phyloP scores from a whole-genome alignment of 1,284 basidiomycete species.

The Marasmius sp. region DNA sequence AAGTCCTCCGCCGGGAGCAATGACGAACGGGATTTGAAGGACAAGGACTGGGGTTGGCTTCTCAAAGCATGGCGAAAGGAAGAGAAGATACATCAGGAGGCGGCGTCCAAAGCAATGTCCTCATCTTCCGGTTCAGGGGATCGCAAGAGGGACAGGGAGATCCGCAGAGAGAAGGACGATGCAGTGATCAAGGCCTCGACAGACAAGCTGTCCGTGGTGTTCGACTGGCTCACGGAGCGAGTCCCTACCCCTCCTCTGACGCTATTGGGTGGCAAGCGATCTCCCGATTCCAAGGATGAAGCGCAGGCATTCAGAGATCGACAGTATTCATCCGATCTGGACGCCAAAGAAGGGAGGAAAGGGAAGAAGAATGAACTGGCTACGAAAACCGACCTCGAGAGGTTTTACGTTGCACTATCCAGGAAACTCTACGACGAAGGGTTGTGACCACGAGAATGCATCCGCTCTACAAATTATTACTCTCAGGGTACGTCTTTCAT shows the following conservation, averaged over 20 bases:
- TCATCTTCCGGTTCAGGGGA: conserved; percentile 4
- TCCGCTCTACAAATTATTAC: not conserved
- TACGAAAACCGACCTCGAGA: conserved; percentile 43
- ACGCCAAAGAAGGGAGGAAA: conserved; percentile 15
- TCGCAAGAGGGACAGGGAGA: conserved; percentile 24
- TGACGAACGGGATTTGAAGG: not conserved
- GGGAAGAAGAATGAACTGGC: conserved; percentile 30
- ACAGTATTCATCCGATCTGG: not conserved
- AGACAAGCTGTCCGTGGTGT: conserved; percentile 66
- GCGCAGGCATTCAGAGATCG: conserved; percentile 2
- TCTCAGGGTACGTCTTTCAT: not conserved
- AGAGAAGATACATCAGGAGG: conserved; percentile 37
- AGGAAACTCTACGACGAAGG: conserved; percentile 55
- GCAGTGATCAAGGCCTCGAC: conserved; percentile 65
- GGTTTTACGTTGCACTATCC: conserved; percentile 49
- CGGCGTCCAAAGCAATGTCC: conserved; percentile 6
- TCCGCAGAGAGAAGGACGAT: conserved; percentile 44
- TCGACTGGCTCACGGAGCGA: conserved; percentile 78
- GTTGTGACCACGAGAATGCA: conserved; percentile 24
- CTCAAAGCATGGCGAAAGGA: conserved; percentile 58
- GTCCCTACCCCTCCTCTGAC: conserved; percentile 43
- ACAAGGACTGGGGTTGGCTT: conserved; percentile 54
- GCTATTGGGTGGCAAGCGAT: conserved; percentile 18
- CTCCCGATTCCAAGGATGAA: conserved; percentile 8
- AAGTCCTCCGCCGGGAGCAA: not conserved